These are phyloP conservation scores for Malassezia japonica DNA, from an alignment of 1,284 basidiomycete species.

Conservation along the genomic window DNA sequence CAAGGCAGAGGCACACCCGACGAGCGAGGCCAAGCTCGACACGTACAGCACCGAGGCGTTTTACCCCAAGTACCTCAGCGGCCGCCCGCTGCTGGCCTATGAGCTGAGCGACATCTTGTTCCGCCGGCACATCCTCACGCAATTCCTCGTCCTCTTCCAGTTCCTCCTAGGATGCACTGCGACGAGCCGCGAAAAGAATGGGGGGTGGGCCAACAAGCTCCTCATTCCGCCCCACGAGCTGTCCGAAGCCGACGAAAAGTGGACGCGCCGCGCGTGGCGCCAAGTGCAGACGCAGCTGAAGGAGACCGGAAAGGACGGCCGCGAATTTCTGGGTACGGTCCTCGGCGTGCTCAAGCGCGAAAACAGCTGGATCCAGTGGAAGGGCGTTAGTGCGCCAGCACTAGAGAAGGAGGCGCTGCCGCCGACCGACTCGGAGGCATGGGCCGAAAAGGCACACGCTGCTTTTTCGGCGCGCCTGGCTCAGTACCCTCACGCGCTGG, in stretches of 20 bases:
- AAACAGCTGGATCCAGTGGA: slow-evolving; percentile 41
- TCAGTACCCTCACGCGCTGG: slow-evolving; percentile 26
- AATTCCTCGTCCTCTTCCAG: slow-evolving; percentile 69
- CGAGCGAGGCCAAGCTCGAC: neutral
- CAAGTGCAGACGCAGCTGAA: slow-evolving; percentile 30
- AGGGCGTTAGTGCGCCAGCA: slow-evolving; percentile 35
- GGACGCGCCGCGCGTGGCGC: slow-evolving; percentile 37
- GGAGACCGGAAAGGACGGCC: slow-evolving; percentile 32
- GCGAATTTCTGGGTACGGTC: slow-evolving; percentile 28
- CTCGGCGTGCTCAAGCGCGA: slow-evolving; percentile 31
- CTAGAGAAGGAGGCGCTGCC: slow-evolving; percentile 31
- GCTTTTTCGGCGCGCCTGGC: slow-evolving; percentile 21
- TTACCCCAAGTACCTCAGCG: slow-evolving; percentile 82
- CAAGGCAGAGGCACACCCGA: neutral
- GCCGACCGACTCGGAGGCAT: slow-evolving; percentile 8
- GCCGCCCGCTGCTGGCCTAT: slow-evolving; percentile 70
- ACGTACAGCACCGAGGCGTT: slow-evolving; percentile 54
- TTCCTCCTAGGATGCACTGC: slow-evolving; percentile 71
- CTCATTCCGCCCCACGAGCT: slow-evolving; percentile 27
- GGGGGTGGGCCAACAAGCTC: slow-evolving; percentile 47
- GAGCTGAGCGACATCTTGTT: slow-evolving; percentile 79
- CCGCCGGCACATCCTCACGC: slow-evolving; percentile 79
- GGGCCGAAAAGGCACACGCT: slow-evolving; percentile 19
- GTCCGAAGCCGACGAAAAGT: slow-evolving; percentile 30
- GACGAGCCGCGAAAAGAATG: slow-evolving; percentile 58